Conservation (phyloP, 768 basidiomycete species). For the Boletus barrowsii region DNA sequence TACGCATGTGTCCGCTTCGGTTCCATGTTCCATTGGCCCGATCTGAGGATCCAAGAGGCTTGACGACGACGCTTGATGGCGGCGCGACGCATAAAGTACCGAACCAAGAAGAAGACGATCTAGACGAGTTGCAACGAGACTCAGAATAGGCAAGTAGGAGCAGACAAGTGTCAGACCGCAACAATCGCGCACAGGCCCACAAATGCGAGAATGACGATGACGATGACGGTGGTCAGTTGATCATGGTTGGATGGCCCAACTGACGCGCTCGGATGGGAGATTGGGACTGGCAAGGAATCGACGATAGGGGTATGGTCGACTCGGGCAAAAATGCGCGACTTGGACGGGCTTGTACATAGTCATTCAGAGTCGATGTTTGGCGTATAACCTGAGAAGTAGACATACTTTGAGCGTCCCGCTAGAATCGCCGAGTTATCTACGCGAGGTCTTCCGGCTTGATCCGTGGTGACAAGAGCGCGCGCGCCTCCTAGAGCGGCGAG, state of each 20-base stretch:
- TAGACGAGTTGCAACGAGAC: background rate
- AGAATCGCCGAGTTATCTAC: background rate
- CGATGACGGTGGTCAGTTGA: background rate
- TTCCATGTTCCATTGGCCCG: conserved; percentile 20
- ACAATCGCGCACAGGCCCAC: conserved; percentile 1
- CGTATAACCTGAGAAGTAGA: background rate
- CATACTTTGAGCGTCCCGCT: conserved; percentile 4
- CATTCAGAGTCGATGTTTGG: background rate
- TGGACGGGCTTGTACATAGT: background rate
- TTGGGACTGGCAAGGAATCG: conserved; percentile 12
- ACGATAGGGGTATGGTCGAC: conserved; percentile 4
- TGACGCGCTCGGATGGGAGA: background rate
- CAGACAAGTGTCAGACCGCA: conserved; percentile 6
- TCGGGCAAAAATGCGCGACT: background rate
- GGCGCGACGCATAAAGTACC: conserved; percentile 11
- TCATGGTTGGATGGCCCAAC: background rate
- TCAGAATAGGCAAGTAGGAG: background rate
- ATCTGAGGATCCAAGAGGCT: conserved; percentile 24
- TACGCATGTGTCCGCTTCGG: conserved; percentile 8
- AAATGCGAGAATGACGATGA: background rate
- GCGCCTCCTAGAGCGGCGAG: background rate
- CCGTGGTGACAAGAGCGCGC: background rate
- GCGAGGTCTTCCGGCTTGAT: background rate
- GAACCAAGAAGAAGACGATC: conserved; percentile 15
- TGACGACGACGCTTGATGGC: conserved; percentile 23